These are phyloP conservation scores for Paspalum vaginatum DNA, from an alignment of 176 grass and related monocot species.

Conservation along the genomic window DNA sequence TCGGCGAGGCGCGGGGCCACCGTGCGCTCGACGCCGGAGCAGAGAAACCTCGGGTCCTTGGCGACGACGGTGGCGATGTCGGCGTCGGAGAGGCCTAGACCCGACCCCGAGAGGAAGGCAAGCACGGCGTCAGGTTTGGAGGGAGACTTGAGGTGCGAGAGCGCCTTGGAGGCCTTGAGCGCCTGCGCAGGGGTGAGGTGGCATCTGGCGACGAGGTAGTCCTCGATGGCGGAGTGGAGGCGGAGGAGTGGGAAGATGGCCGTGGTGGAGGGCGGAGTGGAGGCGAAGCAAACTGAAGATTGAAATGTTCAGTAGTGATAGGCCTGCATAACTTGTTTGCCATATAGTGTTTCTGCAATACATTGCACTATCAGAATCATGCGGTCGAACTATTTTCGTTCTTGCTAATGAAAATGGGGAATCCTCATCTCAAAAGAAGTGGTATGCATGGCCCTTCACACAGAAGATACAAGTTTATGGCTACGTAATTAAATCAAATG, in stretches of 20 bases:
- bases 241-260: too few species aligned
- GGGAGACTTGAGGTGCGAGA: conserved; percentile 60
- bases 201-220: conserved; percentile 52
- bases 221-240: conserved; percentile 32
- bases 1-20: conserved; percentile 47
- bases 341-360: too few species aligned
- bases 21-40: conserved; percentile 59
- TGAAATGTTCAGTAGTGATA: too few species aligned
- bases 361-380: too few species aligned
- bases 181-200: conserved; percentile 46
- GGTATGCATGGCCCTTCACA: too few species aligned
- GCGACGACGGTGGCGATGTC: conserved; percentile 48
- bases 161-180: conserved; percentile 32
- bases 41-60: conserved; percentile 49
- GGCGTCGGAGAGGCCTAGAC: conserved; percentile 47
- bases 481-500: background rate
- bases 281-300: too few species aligned
- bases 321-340: too few species aligned
- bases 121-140: conserved; percentile 56
- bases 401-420: too few species aligned
- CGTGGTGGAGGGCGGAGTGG: too few species aligned
- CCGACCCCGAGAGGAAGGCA: conserved; percentile 43
- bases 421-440: too few species aligned
- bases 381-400: too few species aligned
- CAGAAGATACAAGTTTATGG: too few species aligned